Percentiles rank a stretch among this genome's conserved stretches.
phyloP scores from a whole-genome alignment of 2,329 filamentous ascomycete species.

The Hymenotorrendiella dingleyae region DNA sequence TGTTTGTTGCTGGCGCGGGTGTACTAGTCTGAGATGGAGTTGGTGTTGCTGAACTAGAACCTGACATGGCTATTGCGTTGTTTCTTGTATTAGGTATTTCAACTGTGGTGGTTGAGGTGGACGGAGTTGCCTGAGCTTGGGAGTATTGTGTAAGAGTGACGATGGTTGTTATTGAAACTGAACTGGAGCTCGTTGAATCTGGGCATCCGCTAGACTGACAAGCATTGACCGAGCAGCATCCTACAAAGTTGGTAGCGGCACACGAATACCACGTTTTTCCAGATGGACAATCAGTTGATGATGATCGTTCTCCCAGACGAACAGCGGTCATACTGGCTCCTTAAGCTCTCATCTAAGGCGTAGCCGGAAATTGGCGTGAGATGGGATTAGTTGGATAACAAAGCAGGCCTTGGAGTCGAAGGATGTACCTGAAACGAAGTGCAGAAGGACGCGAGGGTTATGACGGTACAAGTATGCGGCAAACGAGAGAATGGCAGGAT shows the following conservation, averaged over 20 bases:
- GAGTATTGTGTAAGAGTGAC: conserved; percentile 4
- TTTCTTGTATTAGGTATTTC: background rate
- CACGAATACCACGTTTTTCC: conserved; percentile 36
- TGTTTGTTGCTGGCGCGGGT: conserved; percentile 1
- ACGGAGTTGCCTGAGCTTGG: background rate
- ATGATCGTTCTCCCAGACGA: background rate
- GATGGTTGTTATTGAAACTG: conserved; percentile 2
- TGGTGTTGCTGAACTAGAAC: background rate
- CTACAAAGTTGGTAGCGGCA: conserved; percentile 24
- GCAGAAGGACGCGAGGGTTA: background rate
- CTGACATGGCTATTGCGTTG: background rate
- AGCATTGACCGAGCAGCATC: conserved; percentile 41
- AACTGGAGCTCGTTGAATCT: conserved; percentile 5
- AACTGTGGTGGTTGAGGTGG: conserved; percentile 2
- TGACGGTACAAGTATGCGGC: conserved; percentile 7
- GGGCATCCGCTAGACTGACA: conserved; percentile 34
- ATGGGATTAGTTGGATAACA: background rate
- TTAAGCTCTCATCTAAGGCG: background rate
- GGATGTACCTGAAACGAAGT: conserved; percentile 6
- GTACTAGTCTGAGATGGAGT: background rate
- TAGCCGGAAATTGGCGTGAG: conserved; percentile 1
- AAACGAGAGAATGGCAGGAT: background rate
- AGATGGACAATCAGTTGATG: background rate
- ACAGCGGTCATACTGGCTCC: conserved; percentile 4
- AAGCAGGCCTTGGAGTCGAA: conserved; percentile 1